Conservation (phyloP, 2,329 filamentous ascomycete species). For the Pseudocercospora crystallina region DNA sequence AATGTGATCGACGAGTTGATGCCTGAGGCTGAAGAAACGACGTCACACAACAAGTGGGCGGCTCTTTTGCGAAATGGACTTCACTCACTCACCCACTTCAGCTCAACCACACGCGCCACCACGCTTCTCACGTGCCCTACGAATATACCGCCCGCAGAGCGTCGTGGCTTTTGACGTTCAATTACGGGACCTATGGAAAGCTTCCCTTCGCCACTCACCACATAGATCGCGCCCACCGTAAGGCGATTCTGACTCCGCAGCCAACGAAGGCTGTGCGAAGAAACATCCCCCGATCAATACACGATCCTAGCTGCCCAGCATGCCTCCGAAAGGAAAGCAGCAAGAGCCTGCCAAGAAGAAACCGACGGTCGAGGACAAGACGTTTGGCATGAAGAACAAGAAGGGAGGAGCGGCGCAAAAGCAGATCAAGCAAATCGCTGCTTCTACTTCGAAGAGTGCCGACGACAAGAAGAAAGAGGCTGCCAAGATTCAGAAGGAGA, state of each 20-base stretch:
- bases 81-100: background rate
- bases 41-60: no score
- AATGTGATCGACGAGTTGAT: no score
- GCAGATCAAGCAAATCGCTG: slow-evolving; percentile 80
- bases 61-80: no score
- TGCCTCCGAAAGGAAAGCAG: slow-evolving; percentile 67
- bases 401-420: slow-evolving; percentile 90
- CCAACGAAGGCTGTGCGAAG: slow-evolving; percentile 17
- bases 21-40: no score
- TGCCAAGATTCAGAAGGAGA: slow-evolving; percentile 66
- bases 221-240: slow-evolving; percentile 7
- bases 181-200: slow-evolving; percentile 32
- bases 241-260: background rate
- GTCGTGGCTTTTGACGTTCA: no score
- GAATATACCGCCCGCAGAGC: background rate
- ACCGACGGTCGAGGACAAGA: slow-evolving; percentile 78
- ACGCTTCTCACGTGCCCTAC: slow-evolving; percentile 16
- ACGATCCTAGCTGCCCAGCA: slow-evolving; percentile 45
- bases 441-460: slow-evolving; percentile 70
- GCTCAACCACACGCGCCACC: slow-evolving; percentile 4
- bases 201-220: slow-evolving; percentile 33
- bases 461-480: slow-evolving; percentile 81
- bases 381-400: slow-evolving; percentile 99
- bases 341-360: slow-evolving; percentile 56
- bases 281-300: background rate